Conservation (phyloP, 2,329 filamentous ascomycete species). For the Fusarium dimerum region DNA sequence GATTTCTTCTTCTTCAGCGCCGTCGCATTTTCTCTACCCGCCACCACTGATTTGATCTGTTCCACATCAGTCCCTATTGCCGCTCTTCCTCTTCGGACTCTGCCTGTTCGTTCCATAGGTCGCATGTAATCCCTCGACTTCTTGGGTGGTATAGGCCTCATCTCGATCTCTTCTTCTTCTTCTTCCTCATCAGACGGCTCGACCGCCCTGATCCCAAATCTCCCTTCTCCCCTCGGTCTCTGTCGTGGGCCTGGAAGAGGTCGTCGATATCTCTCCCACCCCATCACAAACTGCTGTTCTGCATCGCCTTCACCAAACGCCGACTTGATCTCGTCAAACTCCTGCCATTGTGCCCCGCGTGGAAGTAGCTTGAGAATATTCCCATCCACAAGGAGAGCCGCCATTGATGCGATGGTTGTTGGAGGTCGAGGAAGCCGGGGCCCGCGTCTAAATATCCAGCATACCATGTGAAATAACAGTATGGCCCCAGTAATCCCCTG, state of each 20-base stretch:
- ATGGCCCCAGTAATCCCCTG: constrained; percentile 34
- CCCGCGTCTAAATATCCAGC: constrained; percentile 32
- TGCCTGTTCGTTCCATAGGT: constrained; percentile 17
- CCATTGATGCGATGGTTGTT: constrained; percentile 39
- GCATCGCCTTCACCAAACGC: constrained; percentile 14
- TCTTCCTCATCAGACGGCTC: constrained; percentile 12
- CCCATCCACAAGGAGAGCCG: constrained; percentile 39
- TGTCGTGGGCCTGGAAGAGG: constrained; percentile 6
- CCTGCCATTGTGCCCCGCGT: constrained; percentile 28
- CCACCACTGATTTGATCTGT: constrained; percentile 21
- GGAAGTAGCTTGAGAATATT: constrained; percentile 34
- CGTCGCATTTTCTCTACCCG: constrained; percentile 12
- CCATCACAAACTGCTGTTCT: constrained; percentile 19
- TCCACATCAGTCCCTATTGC: constrained; percentile 14
- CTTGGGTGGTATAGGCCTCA: constrained; percentile 22
- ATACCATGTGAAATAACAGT: constrained; percentile 27
- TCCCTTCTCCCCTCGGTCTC: constrained; percentile 17
- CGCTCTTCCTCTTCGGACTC: constrained; percentile 21
- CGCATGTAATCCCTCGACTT: constrained; percentile 9
- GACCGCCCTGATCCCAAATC: constrained; percentile 23
- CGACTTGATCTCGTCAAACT: constrained; percentile 17
- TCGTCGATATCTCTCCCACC: constrained; percentile 17
- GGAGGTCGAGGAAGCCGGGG: constrained; percentile 32
- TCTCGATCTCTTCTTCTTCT: constrained; percentile 27
- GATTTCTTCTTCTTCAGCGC: not conserved